phyloP scores from a whole-genome alignment of 371 early-diverging fungal species.

The Syncephalastrum racemosum region DNA sequence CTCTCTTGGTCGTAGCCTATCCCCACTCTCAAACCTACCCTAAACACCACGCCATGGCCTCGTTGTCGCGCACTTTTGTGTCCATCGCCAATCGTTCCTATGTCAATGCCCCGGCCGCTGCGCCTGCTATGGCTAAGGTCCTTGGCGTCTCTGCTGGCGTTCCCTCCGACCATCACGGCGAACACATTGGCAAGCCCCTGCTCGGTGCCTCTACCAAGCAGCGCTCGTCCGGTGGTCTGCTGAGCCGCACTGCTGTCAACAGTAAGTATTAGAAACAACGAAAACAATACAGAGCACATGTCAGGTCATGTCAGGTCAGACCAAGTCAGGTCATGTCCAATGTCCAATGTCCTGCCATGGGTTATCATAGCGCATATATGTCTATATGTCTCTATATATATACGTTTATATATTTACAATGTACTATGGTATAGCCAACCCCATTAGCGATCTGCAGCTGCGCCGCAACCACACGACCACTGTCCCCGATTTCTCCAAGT shows the following conservation, averaged over 20 bases:
- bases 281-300: background rate
- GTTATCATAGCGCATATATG: no score
- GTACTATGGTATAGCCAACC: conserved; percentile 18
- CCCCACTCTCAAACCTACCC: conserved; percentile 18
- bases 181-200: conserved; percentile 36
- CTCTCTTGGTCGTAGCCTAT: background rate
- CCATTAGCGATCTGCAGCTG: conserved; percentile 46
- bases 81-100: conserved; percentile 48
- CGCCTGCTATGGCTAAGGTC: conserved; percentile 43
- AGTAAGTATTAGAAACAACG: conserved; percentile 19
- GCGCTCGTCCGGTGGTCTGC: conserved; percentile 22
- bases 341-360: no score
- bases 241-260: conserved; percentile 26
- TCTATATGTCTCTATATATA: no score
- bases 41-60: conserved; percentile 38
- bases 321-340: no score
- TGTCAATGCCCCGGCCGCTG: conserved; percentile 45
- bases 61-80: conserved; percentile 50
- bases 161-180: conserved; percentile 25
- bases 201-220: conserved; percentile 32
- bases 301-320: no score
- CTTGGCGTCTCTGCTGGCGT: conserved; percentile 30
- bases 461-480: conserved; percentile 61
- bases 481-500: conserved; percentile 68
- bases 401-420: background rate